Evolutionary conservation across 2,329 filamentous ascomycete species (phyloP).

Genomic region (Neopestalotiopsis rosae): DNA sequence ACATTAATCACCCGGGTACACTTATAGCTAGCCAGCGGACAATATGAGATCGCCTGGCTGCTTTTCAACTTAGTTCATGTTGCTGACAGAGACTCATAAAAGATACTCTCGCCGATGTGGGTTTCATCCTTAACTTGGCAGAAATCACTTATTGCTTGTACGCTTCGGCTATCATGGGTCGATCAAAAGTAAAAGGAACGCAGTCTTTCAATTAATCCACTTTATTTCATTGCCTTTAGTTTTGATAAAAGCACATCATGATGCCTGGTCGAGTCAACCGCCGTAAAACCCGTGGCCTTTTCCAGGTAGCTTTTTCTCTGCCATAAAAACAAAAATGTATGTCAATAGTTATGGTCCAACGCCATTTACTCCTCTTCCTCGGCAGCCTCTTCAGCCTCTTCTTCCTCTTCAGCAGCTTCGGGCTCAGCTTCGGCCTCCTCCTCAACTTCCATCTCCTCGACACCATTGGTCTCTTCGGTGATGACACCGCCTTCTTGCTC

Average conservation of each 20-base stretch:
- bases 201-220: conserved; percentile 7
- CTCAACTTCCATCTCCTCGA: conserved; percentile 27
- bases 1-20: no score
- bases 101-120: no score
- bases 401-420: not conserved
- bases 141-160: not conserved
- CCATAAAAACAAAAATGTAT: not conserved
- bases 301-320: conserved; percentile 5
- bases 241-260: conserved; percentile 8
- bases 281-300: conserved; percentile 8
- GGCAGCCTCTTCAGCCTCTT: not conserved
- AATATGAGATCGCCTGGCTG: no score
- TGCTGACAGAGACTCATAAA: no score
- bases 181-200: not conserved
- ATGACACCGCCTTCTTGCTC: conserved; percentile 71
- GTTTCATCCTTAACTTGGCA: no score
- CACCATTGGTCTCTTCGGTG: conserved; percentile 39
- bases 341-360: conserved; percentile 6
- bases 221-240: conserved; percentile 9
- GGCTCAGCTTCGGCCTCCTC: conserved; percentile 27
- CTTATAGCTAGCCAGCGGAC: no score
- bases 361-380: conserved; percentile 10
- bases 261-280: conserved; percentile 5
- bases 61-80: no score
- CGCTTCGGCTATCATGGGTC: not conserved